These are phyloP conservation scores for Backusella circina DNA, from an alignment of 192 early-diverging fungal genomes.

Conservation along the genomic window DNA sequence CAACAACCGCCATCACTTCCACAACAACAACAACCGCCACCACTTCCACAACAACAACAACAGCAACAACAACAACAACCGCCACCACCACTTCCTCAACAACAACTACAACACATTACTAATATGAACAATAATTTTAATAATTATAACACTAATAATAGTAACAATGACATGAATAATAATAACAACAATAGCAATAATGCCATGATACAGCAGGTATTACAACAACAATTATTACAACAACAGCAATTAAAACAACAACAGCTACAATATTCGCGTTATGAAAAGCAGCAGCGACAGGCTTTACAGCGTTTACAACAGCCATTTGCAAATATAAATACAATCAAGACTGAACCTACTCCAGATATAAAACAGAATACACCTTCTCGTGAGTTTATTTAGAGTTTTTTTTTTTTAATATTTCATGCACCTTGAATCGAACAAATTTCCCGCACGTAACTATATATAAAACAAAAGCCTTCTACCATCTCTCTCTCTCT, in stretches of 20 bases:
- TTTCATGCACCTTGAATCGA: neutral
- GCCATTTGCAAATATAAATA: neutral
- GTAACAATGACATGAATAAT: neutral
- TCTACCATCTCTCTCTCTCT: neutral
- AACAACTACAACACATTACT: neutral
- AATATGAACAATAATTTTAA: neutral
- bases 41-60: constrained; percentile 2
- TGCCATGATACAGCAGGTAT: neutral
- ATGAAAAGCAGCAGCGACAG: constrained; percentile 4
- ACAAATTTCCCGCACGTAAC: neutral
- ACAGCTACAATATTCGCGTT: neutral
- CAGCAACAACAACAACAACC: neutral
- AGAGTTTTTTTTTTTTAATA: neutral
- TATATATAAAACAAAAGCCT: neutral
- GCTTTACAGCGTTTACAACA: constrained; percentile 5
- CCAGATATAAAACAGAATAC: neutral
- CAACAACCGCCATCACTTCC: neutral
- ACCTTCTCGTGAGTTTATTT: neutral
- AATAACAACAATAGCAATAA: neutral
- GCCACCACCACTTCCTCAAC: neutral
- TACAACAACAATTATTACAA: neutral
- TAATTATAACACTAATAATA: neutral
- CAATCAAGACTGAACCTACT: neutral
- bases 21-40: neutral
- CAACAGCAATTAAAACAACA: neutral